Base-by-base conservation (phyloP, 345 rosid species). In the Eucalyptus erythrocorys region DNA sequence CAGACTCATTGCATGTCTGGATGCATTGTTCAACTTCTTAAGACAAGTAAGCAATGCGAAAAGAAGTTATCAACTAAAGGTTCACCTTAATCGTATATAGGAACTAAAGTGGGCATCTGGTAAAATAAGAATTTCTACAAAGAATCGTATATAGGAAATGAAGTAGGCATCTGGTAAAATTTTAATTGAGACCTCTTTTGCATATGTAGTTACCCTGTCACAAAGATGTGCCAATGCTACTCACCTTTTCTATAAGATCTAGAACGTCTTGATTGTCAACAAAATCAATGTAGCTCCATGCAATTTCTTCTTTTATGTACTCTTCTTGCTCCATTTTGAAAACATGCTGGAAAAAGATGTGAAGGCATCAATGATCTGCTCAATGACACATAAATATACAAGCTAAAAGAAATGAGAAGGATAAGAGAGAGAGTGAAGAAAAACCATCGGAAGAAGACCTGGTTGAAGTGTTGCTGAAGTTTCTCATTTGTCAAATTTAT, bases 301-400 rank as follows among this genome's bases (percentile, higher is more conserved):
- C 90, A 92, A 97, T 97, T 93, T 96, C 96, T 93, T 97, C 99
- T 90, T 96, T 97, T 34, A 94, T 95, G 91, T 97, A 96, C 90
- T 97, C 99, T 91, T 97, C 99, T 96, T 97, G 99, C 94, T 97
- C 99, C 99, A 98, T 97, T 94, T 98, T 98, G 93, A 98, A 98
- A 88, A 98, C 99, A 87, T 98, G 99, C 99, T 98, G 99, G 88
- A 32, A 45, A 30, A 91, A 87, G 48, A 53, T 26, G 40, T 45
- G 53, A 50, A 37, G 49, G 66, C 13, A 81, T 48, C 45, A 71
- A 55, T 19, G 48, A 32, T 71, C 59, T 14, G 88, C 48, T 42
- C 34, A 87, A 57, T 13, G 40, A 87, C 32, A 48, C 32, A 82
- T 79, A 21, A 76, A 17, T 16, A 37, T 26, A 19, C 42, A 12